phyloP scores from a whole-genome alignment of 2,329 filamentous ascomycete genomes.

The Aspergillus niger region DNA sequence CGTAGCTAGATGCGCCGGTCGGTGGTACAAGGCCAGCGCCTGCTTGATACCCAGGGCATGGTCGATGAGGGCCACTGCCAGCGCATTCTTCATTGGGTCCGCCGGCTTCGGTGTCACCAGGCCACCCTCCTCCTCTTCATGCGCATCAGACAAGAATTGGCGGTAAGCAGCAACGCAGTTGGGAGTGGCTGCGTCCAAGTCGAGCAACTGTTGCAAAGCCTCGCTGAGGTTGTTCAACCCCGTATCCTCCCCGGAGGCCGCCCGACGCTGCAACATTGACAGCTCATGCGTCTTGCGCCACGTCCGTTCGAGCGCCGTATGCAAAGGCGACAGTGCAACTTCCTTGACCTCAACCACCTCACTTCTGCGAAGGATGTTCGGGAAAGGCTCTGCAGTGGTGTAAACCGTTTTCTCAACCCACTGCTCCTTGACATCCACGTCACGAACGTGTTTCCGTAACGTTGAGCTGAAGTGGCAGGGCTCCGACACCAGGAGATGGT shows the following conservation, averaged over 20 bases:
- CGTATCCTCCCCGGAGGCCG: constrained; percentile 71
- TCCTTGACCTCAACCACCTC: constrained; percentile 74
- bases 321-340: constrained; percentile 69
- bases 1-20: constrained; percentile 56
- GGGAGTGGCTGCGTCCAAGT: constrained; percentile 71
- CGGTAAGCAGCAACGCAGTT: constrained; percentile 78
- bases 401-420: constrained; percentile 83
- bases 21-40: constrained; percentile 69
- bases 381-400: constrained; percentile 81
- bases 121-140: constrained; percentile 44
- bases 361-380: constrained; percentile 83
- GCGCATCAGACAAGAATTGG: constrained; percentile 63
- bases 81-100: constrained; percentile 69
- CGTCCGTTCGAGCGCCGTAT: constrained; percentile 89
- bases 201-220: constrained; percentile 74
- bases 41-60: constrained; percentile 86
- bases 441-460: constrained; percentile 67
- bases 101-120: constrained; percentile 47
- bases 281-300: constrained; percentile 89
- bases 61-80: constrained; percentile 83
- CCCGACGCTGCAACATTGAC: constrained; percentile 70
- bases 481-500: constrained; percentile 77
- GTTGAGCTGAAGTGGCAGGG: constrained; percentile 79
- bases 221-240: constrained; percentile 70
- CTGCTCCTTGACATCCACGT: constrained; percentile 68